These are phyloP conservation scores for Rhodamnia argentea DNA, from an alignment of 345 rosid species.

Conservation along the genomic window DNA sequence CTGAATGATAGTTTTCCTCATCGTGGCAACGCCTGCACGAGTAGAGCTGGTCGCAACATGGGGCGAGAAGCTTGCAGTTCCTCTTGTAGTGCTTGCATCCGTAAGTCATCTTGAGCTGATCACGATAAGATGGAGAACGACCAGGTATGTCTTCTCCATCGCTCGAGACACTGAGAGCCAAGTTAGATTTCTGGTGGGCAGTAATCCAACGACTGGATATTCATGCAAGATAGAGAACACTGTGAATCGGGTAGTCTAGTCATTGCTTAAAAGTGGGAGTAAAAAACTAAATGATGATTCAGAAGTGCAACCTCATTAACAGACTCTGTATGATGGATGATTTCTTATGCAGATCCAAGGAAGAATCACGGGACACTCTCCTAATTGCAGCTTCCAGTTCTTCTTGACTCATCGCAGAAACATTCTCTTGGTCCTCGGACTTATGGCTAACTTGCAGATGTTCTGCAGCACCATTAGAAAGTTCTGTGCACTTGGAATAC, in stretches of 20 bases:
- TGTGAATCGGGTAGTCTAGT: not conserved
- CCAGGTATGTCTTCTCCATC: constrained; percentile 39
- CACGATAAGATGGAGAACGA: constrained; percentile 48
- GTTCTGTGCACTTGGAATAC: constrained; percentile 15
- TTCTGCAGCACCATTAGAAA: not conserved
- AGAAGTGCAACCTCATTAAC: constrained; percentile 47
- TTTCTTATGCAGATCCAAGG: constrained; percentile 52
- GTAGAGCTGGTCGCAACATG: constrained; percentile 62
- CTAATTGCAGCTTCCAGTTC: constrained; percentile 57
- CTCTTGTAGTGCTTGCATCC: constrained; percentile 88
- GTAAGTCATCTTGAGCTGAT: constrained; percentile 16
- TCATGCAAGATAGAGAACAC: constrained; percentile 6
- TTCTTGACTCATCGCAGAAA: constrained; percentile 41
- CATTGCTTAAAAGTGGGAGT: not conserved
- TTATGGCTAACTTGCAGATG: constrained; percentile 11
- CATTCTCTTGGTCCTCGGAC: constrained; percentile 17
- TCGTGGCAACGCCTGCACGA: constrained; percentile 80
- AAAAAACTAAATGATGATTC: not conserved
- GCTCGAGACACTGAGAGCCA: constrained; percentile 10
- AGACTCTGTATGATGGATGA: constrained; percentile 57
- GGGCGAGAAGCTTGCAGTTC: constrained; percentile 55
- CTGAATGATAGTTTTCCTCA: constrained; percentile 58
- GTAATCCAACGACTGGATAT: constrained; percentile 74
- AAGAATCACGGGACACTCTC: constrained; percentile 58
- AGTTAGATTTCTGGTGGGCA: constrained; percentile 23